Conservation (phyloP, 2,329 filamentous ascomycete species). For the Ophiostoma fasciatum region DNA sequence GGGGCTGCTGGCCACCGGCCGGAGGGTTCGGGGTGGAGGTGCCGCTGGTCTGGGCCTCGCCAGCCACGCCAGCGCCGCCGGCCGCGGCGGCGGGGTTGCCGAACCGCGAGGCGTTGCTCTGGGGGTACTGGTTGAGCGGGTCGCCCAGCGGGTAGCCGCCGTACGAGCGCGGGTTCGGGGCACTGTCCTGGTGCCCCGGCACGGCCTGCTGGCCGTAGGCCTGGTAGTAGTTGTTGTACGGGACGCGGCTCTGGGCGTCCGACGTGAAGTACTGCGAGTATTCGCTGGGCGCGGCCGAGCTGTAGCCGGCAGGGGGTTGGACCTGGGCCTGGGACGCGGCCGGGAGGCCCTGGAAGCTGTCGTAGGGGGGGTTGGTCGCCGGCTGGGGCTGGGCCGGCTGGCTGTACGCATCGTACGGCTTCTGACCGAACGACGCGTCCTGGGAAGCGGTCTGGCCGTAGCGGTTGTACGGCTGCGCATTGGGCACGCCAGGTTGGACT, state of each 20-base stretch:
- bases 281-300: slow-evolving; percentile 60
- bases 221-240: slow-evolving; percentile 65
- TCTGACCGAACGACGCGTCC: slow-evolving; percentile 52
- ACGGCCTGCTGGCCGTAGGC: slow-evolving; percentile 39
- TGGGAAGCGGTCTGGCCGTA: slow-evolving; percentile 49
- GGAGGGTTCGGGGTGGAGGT: slow-evolving; percentile 82
- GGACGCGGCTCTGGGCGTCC: slow-evolving; percentile 53
- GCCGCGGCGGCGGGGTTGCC: too few species aligned
- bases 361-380: slow-evolving; percentile 38
- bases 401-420: slow-evolving; percentile 76
- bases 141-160: slow-evolving; percentile 59
- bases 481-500: slow-evolving; percentile 1
- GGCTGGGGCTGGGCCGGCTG: slow-evolving; percentile 53
- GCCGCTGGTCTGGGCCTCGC: slow-evolving; percentile 54
- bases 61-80: slow-evolving; percentile 24
- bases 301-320: slow-evolving; percentile 49
- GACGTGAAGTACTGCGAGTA: slow-evolving; percentile 72
- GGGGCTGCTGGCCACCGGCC: slow-evolving; percentile 25
- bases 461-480: slow-evolving; percentile 52
- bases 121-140: slow-evolving; percentile 55
- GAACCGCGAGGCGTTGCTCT: slow-evolving; percentile 56
- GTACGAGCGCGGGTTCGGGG: slow-evolving; percentile 57
- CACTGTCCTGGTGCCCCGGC: slow-evolving; percentile 58
- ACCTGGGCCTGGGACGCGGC: slow-evolving; percentile 23
- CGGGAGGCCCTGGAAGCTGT: slow-evolving; percentile 31